Base-by-base conservation (phyloP, 106 monocot species). In the Allium fistulosum region DNA sequence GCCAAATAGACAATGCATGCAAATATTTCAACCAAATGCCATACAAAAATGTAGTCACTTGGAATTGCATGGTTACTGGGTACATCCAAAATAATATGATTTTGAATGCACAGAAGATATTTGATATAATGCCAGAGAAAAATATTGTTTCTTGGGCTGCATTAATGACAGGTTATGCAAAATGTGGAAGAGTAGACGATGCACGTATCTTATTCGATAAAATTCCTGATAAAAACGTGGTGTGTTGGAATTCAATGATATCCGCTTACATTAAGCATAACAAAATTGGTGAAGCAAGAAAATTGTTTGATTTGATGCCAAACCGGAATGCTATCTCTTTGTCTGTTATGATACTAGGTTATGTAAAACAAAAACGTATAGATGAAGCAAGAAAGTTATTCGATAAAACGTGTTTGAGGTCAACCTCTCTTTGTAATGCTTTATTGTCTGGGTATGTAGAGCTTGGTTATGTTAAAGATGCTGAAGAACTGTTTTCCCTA, bases 221-320 rank as follows among this genome's bases (percentile, higher is more conserved):
- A 63, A 90, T 86, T 51, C 89, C 84, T 26, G 77, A 75, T 8
- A 68, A 72, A 71, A 93, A 86, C 52, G 86, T 86, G 8, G 77
- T 87, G 2, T 93, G 80, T 48, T 90, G 89, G 89, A 93, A 88
- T 63, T 75, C 89, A 6, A 77, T 93, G 83, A 69, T 90, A 16
- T 78, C 83, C 0, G 86, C 81, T 8, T 86, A 82, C 22, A 10
- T 82, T 0, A 51, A 66, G 22, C 65, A 79, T 46, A 82, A 82
- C 11, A 73, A 46, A 49, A 66, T 94, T 18, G 26, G 48, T 4
- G 67, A 66, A 11, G 90, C 86, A 12, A 58, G 82, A 12, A 69
- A 81, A 45, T 11, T 90, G 80, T 94, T 94, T 18, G 90, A 87
- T 46, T 17, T 48, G 9, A 90, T 90, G 93, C 81, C 83, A 8